Percentiles rank a stretch among this genome's conserved stretches.
Conservation (phyloP, 495 filamentous ascomycete species). For the Oleoguttula mirabilis region DNA sequence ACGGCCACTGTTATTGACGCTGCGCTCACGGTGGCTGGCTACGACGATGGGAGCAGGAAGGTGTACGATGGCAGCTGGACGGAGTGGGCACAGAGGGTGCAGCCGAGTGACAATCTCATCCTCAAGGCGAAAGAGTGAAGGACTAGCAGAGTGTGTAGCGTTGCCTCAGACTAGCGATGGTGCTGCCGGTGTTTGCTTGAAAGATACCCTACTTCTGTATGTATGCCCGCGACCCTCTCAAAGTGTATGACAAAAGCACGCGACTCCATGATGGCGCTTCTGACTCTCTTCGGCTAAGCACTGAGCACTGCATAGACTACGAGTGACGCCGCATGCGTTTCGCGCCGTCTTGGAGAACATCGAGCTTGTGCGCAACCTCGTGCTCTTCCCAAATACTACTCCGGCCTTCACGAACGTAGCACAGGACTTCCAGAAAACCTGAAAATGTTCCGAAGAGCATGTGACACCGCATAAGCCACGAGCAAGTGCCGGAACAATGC, state of each 20-base stretch:
- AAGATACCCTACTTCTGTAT: not conserved
- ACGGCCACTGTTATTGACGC: constrained; percentile 89
- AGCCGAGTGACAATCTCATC: constrained; percentile 18
- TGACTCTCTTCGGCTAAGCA: not conserved
- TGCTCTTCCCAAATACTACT: too few species aligned
- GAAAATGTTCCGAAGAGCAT: too few species aligned
- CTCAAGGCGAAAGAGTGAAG: constrained; percentile 9
- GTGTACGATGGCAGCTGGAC: constrained; percentile 98
- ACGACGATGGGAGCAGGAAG: constrained; percentile 50
- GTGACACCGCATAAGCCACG: too few species aligned
- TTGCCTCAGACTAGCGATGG: not conserved
- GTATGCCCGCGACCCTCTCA: too few species aligned
- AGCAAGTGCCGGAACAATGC: too few species aligned
- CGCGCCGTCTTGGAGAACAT: too few species aligned
- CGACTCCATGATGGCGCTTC: too few species aligned
- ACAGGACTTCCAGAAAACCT: too few species aligned
- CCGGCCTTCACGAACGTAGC: too few species aligned
- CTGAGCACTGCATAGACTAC: too few species aligned
- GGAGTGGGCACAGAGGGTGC: constrained; percentile 24
- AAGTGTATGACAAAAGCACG: not conserved
- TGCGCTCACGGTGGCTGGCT: constrained; percentile 67
- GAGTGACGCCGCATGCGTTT: too few species aligned
- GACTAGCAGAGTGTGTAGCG: not conserved
- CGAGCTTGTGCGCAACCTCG: too few species aligned
- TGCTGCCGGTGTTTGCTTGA: not conserved